Evolutionary conservation across 495 filamentous ascomycete genomes (phyloP), one percentile per base, ranked within the genome.

Genomic region (Xylaria curta): DNA sequence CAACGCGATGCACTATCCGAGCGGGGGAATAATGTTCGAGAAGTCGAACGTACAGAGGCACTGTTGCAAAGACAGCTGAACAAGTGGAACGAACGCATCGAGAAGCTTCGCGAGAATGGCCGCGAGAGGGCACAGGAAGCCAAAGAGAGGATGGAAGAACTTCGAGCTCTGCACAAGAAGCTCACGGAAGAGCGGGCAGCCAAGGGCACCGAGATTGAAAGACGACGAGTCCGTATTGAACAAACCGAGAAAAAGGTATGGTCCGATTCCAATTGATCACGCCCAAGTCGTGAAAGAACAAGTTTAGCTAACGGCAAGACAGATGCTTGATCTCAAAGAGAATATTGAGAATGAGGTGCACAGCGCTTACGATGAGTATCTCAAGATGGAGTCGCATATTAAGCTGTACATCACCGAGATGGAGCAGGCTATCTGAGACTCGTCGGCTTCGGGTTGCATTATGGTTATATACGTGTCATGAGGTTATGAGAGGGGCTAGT

Each of bases 371-470:
- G 94, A 95, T 65, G 93, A 98, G 85, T 98, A 96, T 81, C 84
- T 97, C 76, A 97, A 97, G 87, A 89, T 98, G 87, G 95, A 98
- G 82, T 91, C 93, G 33, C 96, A 99, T 81, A 97, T 99, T 78
- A 95, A 93, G 81, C 86, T 97, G 70, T 99, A 99, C 84, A 96
- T 98, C 79, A 97, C 91, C 33, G 95, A 98, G 86, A 97, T 99
- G 94, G 97, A 98, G 80, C 95, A 98, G 83, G 90, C 89, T 71
- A 87, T 95, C 71, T 94, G 78, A 91, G 28, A 19, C 38, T 28
- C 31, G 46, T 56, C 44, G 40, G 24, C 17, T 13, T 66, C 4
- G 12, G 4, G 26, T 66, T 51, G 19, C 69, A 46, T 71, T 40
- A 38, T 26, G 28, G 53, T 70, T 74, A 15, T 71, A 36, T 70